A percentile compares a stretch with the other conserved stretches of the same genome.
phyloP scores from a whole-genome alignment of 2,329 filamentous ascomycete species.

The Trichoderma sp. region DNA sequence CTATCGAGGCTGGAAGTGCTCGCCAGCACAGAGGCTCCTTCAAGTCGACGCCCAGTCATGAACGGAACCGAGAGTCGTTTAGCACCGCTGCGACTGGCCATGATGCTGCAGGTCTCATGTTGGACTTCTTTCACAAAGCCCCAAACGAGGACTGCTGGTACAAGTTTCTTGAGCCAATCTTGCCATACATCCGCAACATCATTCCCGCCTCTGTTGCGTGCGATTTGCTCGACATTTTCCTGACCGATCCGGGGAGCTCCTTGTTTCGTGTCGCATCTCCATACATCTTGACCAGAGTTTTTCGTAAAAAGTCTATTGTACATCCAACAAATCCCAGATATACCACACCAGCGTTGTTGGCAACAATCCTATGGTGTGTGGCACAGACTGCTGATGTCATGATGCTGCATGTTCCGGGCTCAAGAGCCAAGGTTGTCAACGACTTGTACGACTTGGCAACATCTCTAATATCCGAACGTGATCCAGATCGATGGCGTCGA shows the following conservation, averaged over 20 bases:
- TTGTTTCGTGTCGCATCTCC: slow-evolving; percentile 46
- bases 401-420: slow-evolving; percentile 41
- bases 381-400: slow-evolving; percentile 48
- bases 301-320: slow-evolving; percentile 44
- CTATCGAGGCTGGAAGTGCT: slow-evolving; percentile 4
- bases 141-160: slow-evolving; percentile 38
- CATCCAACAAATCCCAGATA: slow-evolving; percentile 40
- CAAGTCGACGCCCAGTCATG: slow-evolving; percentile 23
- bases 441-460: slow-evolving; percentile 39
- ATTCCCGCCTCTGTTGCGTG: slow-evolving; percentile 43
- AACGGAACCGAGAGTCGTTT: slow-evolving; percentile 23
- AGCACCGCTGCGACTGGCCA: slow-evolving; percentile 22
- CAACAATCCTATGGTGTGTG: slow-evolving; percentile 48
- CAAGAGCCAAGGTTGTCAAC: slow-evolving; percentile 40
- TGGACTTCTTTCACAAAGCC: slow-evolving; percentile 28
- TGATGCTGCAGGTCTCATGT: slow-evolving; percentile 20
- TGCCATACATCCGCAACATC: slow-evolving; percentile 40
- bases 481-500: slow-evolving; percentile 39
- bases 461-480: slow-evolving; percentile 35
- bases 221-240: slow-evolving; percentile 48
- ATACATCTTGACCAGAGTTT: slow-evolving; percentile 47
- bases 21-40: slow-evolving; percentile 23
- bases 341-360: slow-evolving; percentile 44
- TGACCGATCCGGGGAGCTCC: slow-evolving; percentile 44
- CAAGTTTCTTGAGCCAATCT: slow-evolving; percentile 40